phyloP scores from a whole-genome alignment of 352 stramenopile genomes.

The Globisporangium cederbergense region DNA sequence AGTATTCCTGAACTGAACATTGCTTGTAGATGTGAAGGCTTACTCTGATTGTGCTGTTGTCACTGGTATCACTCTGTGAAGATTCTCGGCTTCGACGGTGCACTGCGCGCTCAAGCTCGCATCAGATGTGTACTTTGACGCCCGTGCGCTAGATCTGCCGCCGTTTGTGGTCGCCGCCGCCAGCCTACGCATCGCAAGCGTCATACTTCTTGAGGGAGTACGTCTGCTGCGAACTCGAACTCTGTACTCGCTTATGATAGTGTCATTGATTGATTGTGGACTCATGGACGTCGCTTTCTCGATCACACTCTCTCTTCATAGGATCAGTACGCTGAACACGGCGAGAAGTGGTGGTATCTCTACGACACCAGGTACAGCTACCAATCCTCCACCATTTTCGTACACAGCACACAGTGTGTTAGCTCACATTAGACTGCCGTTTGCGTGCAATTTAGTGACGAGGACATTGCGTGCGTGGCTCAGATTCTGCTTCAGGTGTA shows the following conservation, averaged over 20 bases:
- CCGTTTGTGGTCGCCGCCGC: conserved; percentile 27
- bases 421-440: neutral
- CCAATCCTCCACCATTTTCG: neutral
- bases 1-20: neutral
- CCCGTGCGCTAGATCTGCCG: conserved; percentile 21
- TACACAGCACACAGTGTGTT: neutral
- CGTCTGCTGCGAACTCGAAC: neutral
- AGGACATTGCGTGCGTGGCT: conserved; percentile 35
- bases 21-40: neutral
- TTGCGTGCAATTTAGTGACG: conserved; percentile 26
- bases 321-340: neutral
- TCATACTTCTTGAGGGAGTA: conserved; percentile 18
- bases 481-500: conserved; percentile 23
- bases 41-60: neutral
- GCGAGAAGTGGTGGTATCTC: conserved; percentile 46
- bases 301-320: neutral
- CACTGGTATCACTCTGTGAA: conserved; percentile 3
- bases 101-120: conserved; percentile 36
- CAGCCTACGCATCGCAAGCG: conserved; percentile 26
- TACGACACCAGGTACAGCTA: conserved; percentile 39
- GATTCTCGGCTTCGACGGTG: conserved; percentile 27
- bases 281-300: neutral
- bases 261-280: neutral
- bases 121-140: conserved; percentile 33
- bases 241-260: too few relatives aligned